Evolutionary conservation across 2,329 filamentous ascomycete species (phyloP).

Genomic region (Verticillium tricorpus): DNA sequence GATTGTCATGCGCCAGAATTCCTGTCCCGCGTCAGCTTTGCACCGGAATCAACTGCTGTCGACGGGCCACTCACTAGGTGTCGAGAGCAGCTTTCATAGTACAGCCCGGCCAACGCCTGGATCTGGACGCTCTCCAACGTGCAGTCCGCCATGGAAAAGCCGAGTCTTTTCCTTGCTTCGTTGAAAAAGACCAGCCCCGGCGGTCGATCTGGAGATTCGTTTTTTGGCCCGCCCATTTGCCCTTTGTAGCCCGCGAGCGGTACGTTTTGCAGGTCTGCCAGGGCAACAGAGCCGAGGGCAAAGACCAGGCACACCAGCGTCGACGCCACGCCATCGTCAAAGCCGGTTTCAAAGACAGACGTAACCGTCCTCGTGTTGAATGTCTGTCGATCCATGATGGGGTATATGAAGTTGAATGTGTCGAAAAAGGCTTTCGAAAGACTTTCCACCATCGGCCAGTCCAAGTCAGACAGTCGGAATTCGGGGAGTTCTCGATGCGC

Average conservation of each 20-base stretch:
- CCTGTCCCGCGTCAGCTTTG: slow-evolving; percentile 28
- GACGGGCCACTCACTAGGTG: slow-evolving; percentile 7
- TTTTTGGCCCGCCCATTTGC: slow-evolving; percentile 46
- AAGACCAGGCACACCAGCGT: slow-evolving; percentile 54
- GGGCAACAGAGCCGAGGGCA: slow-evolving; percentile 53
- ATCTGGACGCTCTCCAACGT: slow-evolving; percentile 57
- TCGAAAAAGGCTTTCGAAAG: slow-evolving; percentile 54
- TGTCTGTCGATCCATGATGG: slow-evolving; percentile 51
- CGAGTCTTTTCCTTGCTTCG: slow-evolving; percentile 55
- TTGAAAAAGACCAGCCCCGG: slow-evolving; percentile 58
- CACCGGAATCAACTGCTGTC: not conserved
- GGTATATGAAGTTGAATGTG: slow-evolving; percentile 53
- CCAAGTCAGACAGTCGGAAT: slow-evolving; percentile 22
- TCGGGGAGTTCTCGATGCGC: not conserved
- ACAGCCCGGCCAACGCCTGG: slow-evolving; percentile 50
- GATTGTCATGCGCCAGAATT: slow-evolving; percentile 55
- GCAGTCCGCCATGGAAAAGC: slow-evolving; percentile 50
- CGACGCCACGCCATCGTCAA: slow-evolving; percentile 43
- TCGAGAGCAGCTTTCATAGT: slow-evolving; percentile 44
- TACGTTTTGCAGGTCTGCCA: slow-evolving; percentile 42
- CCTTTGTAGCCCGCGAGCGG: slow-evolving; percentile 40
- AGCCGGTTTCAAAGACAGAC: slow-evolving; percentile 40
- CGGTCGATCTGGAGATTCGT: slow-evolving; percentile 42
- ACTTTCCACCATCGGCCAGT: slow-evolving; percentile 43
- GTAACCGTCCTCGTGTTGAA: slow-evolving; percentile 45